Evolutionary conservation across 2,329 filamentous ascomycete species (phyloP).

Genomic region (Clarireedia homoeocarpa): DNA sequence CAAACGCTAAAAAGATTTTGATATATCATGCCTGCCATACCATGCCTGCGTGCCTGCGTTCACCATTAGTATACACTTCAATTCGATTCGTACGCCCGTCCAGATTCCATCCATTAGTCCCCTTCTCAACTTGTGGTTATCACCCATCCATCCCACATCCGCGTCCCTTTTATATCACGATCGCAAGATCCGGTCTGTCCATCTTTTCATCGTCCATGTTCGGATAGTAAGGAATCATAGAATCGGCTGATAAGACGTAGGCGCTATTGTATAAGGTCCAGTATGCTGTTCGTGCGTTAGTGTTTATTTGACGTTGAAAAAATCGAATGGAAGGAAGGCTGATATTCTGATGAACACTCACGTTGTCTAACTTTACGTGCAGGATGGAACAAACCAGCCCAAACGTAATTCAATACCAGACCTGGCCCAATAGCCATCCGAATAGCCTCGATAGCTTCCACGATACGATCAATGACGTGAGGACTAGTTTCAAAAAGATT

Average conservation of each 20-base stretch:
- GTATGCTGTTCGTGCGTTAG: constrained; percentile 46
- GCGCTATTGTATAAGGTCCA: constrained; percentile 97
- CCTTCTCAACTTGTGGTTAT: too few relatives aligned
- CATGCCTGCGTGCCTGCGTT: too few relatives aligned
- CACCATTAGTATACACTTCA: too few relatives aligned
- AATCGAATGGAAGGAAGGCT: neutral
- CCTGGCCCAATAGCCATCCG: constrained; percentile 89
- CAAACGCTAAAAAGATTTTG: too few relatives aligned
- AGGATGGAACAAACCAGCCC: constrained; percentile 95
- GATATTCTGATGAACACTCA: neutral
- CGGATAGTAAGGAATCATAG: constrained; percentile 95
- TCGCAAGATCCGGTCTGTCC: constrained; percentile 71
- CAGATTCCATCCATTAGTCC: too few relatives aligned
- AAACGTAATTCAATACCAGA: constrained; percentile 94
- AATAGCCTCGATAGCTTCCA: constrained; percentile 95
- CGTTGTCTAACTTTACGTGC: constrained; percentile 84
- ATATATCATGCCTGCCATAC: too few relatives aligned
- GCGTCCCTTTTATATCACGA: constrained; percentile 54
- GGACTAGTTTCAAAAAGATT: constrained; percentile 97
- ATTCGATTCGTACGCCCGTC: too few relatives aligned
- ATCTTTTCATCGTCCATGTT: constrained; percentile 73
- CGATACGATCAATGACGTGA: constrained; percentile 95
- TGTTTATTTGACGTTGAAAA: neutral
- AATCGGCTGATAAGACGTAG: constrained; percentile 87
- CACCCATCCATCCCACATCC: too few relatives aligned